Conservation (phyloP, 2,329 filamentous ascomycete species). For the Xylariales sp. region DNA sequence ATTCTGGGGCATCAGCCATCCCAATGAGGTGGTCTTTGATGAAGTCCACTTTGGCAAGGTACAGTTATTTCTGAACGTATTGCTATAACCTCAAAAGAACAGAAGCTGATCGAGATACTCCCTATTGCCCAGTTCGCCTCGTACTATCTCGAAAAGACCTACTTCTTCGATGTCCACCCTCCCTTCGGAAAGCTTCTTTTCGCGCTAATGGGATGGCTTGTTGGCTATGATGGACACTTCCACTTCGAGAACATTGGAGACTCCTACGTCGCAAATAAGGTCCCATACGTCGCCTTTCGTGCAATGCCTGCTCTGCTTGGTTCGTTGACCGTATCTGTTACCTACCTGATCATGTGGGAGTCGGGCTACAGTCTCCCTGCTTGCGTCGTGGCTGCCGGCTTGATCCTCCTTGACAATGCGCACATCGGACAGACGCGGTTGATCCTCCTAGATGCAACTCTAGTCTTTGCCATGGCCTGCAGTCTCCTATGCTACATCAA, state of each 20-base stretch:
- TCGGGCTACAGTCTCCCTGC: slow-evolving; percentile 95
- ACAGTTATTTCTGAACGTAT: slow-evolving; percentile 15
- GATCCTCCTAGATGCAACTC: slow-evolving; percentile 89
- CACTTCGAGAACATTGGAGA: slow-evolving; percentile 99
- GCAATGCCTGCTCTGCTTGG: slow-evolving; percentile 89
- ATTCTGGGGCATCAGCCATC: slow-evolving; percentile 95
- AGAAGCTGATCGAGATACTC: neutral
- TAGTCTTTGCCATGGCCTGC: slow-evolving; percentile 94
- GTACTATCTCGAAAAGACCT: slow-evolving; percentile 89
- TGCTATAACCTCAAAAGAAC: neutral
- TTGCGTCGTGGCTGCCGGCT: slow-evolving; percentile 76
- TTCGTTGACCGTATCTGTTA: slow-evolving; percentile 86
- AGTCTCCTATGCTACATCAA: slow-evolving; percentile 92
- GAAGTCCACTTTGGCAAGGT: slow-evolving; percentile 99
- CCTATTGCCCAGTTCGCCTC: slow-evolving; percentile 56
- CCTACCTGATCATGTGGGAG: slow-evolving; percentile 99
- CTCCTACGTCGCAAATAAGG: slow-evolving; percentile 94
- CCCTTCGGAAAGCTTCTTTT: slow-evolving; percentile 98
- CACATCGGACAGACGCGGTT: slow-evolving; percentile 94
- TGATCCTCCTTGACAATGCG: slow-evolving; percentile 94
- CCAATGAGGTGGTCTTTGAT: slow-evolving; percentile 95
- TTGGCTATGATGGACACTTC: slow-evolving; percentile 95
- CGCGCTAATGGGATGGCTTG: slow-evolving; percentile 93
- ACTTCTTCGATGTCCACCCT: slow-evolving; percentile 99
- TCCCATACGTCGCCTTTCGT: slow-evolving; percentile 94